Percentiles rank a stretch among this genome's conserved stretches.
phyloP scores from a whole-genome alignment of 306 rosid genomes.

The Carpinus fangiana region DNA sequence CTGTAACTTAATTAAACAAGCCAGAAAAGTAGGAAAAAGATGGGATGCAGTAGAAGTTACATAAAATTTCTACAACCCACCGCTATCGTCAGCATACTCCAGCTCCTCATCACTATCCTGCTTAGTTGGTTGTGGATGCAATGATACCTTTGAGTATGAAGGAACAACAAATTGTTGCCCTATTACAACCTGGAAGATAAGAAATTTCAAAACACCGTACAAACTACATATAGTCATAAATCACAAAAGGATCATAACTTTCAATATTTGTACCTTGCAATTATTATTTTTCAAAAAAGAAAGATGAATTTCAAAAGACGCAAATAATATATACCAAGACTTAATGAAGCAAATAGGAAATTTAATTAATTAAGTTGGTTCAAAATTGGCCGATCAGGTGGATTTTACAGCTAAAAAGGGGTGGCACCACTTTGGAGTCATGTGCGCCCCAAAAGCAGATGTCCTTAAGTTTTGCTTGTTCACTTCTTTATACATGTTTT shows the following conservation, averaged over 20 bases:
- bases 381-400: neutral
- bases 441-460: neutral
- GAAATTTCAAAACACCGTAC: constrained; percentile 26
- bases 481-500: neutral
- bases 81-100: constrained; percentile 88
- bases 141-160: constrained; percentile 78
- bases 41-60: constrained; percentile 28
- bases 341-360: neutral
- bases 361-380: neutral
- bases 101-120: constrained; percentile 99
- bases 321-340: neutral
- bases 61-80: constrained; percentile 48
- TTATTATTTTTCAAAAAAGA: neutral
- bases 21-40: constrained; percentile 7
- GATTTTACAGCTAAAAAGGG: neutral
- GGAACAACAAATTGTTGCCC: constrained; percentile 83
- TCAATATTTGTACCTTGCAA: constrained; percentile 6
- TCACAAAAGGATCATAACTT: constrained; percentile 19
- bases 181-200: constrained; percentile 67
- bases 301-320: constrained; percentile 24
- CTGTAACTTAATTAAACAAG: constrained; percentile 1
- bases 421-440: neutral
- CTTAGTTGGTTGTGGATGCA: constrained; percentile 76
- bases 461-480: neutral
- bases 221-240: constrained; percentile 11